A percentile compares a stretch with the other conserved stretches of the same genome.
These are phyloP conservation scores for Pseudocercospora macadamiae DNA, from an alignment of 2,329 filamentous ascomycete species.

Conservation along the genomic window DNA sequence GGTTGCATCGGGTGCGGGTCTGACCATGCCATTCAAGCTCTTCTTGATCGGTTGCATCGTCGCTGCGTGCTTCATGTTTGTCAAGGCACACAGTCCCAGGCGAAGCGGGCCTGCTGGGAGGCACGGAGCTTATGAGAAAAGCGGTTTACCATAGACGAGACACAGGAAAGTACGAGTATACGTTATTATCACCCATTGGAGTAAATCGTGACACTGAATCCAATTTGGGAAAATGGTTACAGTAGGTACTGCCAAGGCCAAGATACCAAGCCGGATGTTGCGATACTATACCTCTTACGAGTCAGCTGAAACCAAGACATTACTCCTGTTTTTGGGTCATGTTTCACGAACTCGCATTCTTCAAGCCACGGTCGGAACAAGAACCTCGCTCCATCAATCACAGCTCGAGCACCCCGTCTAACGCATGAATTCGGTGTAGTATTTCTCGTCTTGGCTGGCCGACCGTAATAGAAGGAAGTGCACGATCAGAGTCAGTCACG, in stretches of 20 bases:
- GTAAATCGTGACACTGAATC: neutral
- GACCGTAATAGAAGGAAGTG: neutral
- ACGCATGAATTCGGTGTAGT: constrained; percentile 3
- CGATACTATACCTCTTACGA: neutral
- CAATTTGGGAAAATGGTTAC: neutral
- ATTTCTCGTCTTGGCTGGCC: neutral
- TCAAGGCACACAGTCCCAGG: constrained; percentile 27
- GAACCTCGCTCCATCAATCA: neutral
- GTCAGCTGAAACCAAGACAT: neutral
- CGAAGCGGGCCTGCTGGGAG: constrained; percentile 12
- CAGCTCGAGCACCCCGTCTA: neutral
- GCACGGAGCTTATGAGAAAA: constrained; percentile 9
- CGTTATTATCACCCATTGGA: neutral
- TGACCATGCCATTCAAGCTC: constrained; percentile 50
- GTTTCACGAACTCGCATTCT: neutral
- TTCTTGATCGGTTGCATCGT: constrained; percentile 49
- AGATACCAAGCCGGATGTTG: constrained; percentile 3
- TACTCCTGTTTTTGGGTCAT: neutral
- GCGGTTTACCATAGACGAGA: constrained; percentile 9
- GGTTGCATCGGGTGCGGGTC: constrained; percentile 37
- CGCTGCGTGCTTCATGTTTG: constrained; percentile 41
- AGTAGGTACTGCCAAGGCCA: neutral
- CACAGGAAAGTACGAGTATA: neutral
- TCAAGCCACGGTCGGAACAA: neutral
- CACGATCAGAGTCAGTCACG: neutral